phyloP scores from a whole-genome alignment of 2,329 filamentous ascomycete genomes.

The Ophiocordyceps polyrhachis-furcata region DNA sequence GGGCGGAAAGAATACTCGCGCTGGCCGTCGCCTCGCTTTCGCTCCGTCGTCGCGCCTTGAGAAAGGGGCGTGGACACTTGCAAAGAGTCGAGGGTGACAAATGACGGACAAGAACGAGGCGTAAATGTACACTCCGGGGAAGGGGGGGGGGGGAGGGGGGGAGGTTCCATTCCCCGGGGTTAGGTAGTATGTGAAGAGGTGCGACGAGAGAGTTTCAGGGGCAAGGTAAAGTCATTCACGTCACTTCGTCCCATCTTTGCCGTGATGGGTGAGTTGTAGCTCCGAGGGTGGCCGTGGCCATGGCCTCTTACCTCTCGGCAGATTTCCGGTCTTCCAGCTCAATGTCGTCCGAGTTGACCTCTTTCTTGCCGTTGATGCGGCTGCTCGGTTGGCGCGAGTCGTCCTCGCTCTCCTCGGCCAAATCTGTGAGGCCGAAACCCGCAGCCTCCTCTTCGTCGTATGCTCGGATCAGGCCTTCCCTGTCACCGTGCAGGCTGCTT shows the following conservation, averaged over 20 bases:
- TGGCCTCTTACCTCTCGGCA: slow-evolving; percentile 13
- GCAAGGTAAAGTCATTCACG: not conserved
- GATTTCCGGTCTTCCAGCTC: slow-evolving; percentile 31
- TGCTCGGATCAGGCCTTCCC: slow-evolving; percentile 67
- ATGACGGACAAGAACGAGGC: not conserved
- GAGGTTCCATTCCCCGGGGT: not conserved
- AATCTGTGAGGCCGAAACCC: slow-evolving; percentile 58
- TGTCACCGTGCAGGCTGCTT: slow-evolving; percentile 47
- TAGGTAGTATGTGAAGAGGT: not conserved
- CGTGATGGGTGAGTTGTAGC: not conserved
- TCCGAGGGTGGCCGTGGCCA: slow-evolving; percentile 5
- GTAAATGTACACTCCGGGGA: slow-evolving; percentile 4
- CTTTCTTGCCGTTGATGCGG: slow-evolving; percentile 21
- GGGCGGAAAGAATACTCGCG: slow-evolving; percentile 1
- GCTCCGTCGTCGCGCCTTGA: not conserved
- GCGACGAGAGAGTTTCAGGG: not conserved
- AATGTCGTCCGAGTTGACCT: slow-evolving; percentile 22
- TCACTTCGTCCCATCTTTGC: slow-evolving; percentile 2
- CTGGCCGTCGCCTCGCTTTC: not conserved
- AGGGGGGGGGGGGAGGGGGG: no score
- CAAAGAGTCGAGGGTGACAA: not conserved
- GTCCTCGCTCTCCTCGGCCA: slow-evolving; percentile 60
- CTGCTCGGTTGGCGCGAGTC: slow-evolving; percentile 25
- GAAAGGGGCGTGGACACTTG: not conserved
- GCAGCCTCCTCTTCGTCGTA: slow-evolving; percentile 71